Evolutionary conservation across 1,284 basidiomycete species (phyloP).

Genomic region (Laetiporus sulphureus): DNA sequence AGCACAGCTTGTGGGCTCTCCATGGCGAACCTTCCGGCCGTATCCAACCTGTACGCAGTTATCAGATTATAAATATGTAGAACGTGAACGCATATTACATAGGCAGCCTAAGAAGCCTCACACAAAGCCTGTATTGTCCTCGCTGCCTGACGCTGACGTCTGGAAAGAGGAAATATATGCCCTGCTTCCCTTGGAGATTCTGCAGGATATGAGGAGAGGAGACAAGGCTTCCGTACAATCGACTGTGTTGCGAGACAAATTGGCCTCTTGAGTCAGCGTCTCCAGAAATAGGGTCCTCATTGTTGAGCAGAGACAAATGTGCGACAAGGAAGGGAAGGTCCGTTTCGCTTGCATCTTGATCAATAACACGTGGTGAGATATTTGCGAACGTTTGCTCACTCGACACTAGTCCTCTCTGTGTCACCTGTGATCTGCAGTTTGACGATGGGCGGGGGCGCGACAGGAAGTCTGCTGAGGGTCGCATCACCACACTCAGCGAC

Average conservation of each 20-base stretch:
- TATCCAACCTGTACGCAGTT: conserved; percentile 34
- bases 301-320: conserved; percentile 65
- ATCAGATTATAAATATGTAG: neutral
- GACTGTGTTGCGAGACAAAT: conserved; percentile 41
- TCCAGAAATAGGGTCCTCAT: conserved; percentile 49
- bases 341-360: conserved; percentile 45
- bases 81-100: conserved; percentile 52
- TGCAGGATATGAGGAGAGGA: conserved; percentile 73
- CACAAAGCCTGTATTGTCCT: conserved; percentile 70
- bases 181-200: conserved; percentile 70
- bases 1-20: conserved; percentile 52
- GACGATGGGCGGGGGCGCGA: conserved; percentile 76
- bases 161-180: conserved; percentile 84
- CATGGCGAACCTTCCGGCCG: conserved; percentile 40
- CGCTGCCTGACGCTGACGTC: conserved; percentile 79
- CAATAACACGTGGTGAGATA: conserved; percentile 18
- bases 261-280: conserved; percentile 46
- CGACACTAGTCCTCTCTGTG: conserved; percentile 55
- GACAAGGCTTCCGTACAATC: conserved; percentile 81
- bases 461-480: conserved; percentile 71
- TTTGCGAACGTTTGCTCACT: conserved; percentile 43
- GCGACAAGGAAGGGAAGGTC: conserved; percentile 82
- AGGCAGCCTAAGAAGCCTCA: conserved; percentile 71
- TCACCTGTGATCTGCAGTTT: conserved; percentile 71
- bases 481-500: conserved; percentile 75